phyloP scores from a whole-genome alignment of 441 rosid genomes.

The Gossypium aridum region DNA sequence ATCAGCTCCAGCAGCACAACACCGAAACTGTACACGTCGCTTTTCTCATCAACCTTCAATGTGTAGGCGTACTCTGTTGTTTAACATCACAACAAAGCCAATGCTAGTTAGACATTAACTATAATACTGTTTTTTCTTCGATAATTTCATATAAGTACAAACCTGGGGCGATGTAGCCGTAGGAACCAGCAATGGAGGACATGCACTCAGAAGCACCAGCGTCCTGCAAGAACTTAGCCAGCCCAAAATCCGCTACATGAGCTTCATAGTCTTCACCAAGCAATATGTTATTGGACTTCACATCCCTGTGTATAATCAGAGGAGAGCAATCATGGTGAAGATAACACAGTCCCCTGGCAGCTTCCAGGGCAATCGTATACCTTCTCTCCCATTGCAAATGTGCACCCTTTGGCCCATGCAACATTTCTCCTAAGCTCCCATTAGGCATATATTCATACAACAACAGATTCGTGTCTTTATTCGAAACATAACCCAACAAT shows the following conservation, averaged over 20 bases:
- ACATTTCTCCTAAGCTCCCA: no score
- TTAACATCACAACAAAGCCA: neutral
- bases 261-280: constrained; percentile 81
- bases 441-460: constrained; percentile 39
- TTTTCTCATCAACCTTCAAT: constrained; percentile 78
- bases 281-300: constrained; percentile 76
- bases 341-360: constrained; percentile 78
- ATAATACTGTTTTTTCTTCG: no score
- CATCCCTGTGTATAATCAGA: constrained; percentile 81
- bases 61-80: constrained; percentile 82
- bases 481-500: constrained; percentile 67
- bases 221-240: constrained; percentile 83
- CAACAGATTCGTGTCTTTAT: constrained; percentile 75
- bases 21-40: constrained; percentile 89
- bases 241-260: constrained; percentile 90
- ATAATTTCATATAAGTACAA: neutral
- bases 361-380: constrained; percentile 63
- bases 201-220: constrained; percentile 81
- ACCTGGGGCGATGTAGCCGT: constrained; percentile 98
- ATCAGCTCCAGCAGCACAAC: constrained; percentile 76
- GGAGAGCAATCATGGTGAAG: constrained; percentile 92
- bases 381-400: constrained; percentile 80
- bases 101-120: neutral
- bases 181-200: constrained; percentile 86
- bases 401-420: constrained; percentile 74